A percentile compares a stretch with the other conserved stretches of the same genome.
Conservation (phyloP, 2,329 filamentous ascomycete species). For the Fusarium sp. region DNA sequence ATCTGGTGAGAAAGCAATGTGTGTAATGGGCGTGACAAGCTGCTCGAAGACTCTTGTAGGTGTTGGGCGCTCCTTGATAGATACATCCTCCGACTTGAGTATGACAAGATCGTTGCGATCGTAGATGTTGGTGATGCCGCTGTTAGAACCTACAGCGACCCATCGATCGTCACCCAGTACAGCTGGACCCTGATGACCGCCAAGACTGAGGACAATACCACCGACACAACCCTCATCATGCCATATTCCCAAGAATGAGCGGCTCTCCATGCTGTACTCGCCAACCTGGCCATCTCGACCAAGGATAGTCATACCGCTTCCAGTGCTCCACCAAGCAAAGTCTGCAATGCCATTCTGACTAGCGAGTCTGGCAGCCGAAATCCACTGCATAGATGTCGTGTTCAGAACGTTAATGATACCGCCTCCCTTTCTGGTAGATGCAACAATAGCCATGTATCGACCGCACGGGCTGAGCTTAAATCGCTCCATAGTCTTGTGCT, state of each 20-base stretch:
- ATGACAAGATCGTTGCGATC: slow-evolving; percentile 75
- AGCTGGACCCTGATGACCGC: slow-evolving; percentile 70
- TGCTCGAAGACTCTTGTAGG: slow-evolving; percentile 83
- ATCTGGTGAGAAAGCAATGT: slow-evolving; percentile 84
- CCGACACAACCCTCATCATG: slow-evolving; percentile 89
- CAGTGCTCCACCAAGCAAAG: slow-evolving; percentile 91
- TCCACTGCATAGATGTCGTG: slow-evolving; percentile 85
- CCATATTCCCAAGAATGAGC: slow-evolving; percentile 83
- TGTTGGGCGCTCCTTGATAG: slow-evolving; percentile 73
- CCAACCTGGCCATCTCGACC: slow-evolving; percentile 90
- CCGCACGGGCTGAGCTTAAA: slow-evolving; percentile 91
- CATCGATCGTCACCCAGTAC: slow-evolving; percentile 82
- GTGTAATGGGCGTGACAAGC: slow-evolving; percentile 84
- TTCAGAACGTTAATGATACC: slow-evolving; percentile 88
- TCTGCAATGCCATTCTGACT: slow-evolving; percentile 86
- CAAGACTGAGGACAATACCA: slow-evolving; percentile 83
- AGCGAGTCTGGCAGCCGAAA: slow-evolving; percentile 83
- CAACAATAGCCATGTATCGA: slow-evolving; percentile 83
- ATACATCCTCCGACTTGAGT: slow-evolving; percentile 52
- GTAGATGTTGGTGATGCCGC: slow-evolving; percentile 93
- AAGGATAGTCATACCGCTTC: slow-evolving; percentile 81
- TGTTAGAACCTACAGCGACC: slow-evolving; percentile 87
- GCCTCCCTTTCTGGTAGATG: slow-evolving; percentile 83
- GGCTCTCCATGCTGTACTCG: slow-evolving; percentile 80
- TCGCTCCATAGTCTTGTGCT: slow-evolving; percentile 90